A percentile compares a stretch with the other conserved stretches of the same genome.
These are phyloP conservation scores for Hibiscus trionum DNA, from an alignment of 345 rosid species.

Conservation along the genomic window DNA sequence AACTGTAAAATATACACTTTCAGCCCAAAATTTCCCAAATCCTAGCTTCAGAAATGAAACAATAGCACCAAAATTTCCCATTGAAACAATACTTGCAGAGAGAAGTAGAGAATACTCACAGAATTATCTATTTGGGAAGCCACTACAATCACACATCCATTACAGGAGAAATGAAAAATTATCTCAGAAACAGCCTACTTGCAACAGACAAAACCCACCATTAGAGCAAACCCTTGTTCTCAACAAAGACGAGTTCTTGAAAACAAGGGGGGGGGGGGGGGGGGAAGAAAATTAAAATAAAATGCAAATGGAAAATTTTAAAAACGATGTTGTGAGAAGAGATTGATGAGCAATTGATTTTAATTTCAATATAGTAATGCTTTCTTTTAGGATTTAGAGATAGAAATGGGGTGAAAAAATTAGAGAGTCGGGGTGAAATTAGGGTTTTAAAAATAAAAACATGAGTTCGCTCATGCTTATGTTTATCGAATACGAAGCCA, in stretches of 20 bases:
- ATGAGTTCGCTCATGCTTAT: background rate
- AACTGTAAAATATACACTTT: no score
- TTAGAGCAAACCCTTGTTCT: slow-evolving; percentile 20
- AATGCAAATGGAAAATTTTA: background rate
- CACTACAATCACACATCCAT: slow-evolving; percentile 7
- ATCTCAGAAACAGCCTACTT: slow-evolving; percentile 37
- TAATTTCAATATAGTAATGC: background rate
- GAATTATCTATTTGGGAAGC: slow-evolving; percentile 4
- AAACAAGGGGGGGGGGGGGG: no score
- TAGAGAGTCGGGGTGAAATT: background rate
- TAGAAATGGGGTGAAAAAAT: background rate
- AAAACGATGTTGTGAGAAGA: background rate
- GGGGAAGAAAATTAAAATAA: background rate
- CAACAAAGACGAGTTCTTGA: slow-evolving; percentile 2
- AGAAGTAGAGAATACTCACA: slow-evolving; percentile 22
- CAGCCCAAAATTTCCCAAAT: no score
- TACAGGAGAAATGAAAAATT: slow-evolving; percentile 6
- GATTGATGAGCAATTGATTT: background rate
- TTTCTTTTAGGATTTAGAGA: no score
- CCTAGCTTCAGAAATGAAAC: background rate
- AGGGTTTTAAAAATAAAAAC: slow-evolving; percentile 2
- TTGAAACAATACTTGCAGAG: background rate
- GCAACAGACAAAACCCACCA: slow-evolving; percentile 29
- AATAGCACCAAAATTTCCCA: background rate
- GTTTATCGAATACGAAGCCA: background rate